Base-by-base conservation (phyloP, 495 filamentous ascomycete species). In the Tetracladium setigerum region DNA sequence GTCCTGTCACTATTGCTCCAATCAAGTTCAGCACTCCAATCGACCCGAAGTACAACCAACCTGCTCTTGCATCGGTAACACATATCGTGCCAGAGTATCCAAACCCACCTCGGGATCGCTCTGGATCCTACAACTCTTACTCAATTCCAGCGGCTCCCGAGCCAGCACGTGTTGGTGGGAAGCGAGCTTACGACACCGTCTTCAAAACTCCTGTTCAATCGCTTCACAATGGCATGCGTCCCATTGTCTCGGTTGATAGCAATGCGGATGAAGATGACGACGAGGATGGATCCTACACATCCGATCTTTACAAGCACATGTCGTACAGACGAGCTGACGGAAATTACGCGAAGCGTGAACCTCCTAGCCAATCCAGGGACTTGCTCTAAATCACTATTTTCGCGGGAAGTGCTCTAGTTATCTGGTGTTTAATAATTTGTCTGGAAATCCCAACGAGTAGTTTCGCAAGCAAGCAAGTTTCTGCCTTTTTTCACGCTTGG, bases 211-310 rank as follows among this genome's bases (percentile, higher is more conserved):
- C 33, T 33, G 35, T 30, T 15, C 44, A 58, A 39, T 57, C 72
- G 4, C 63, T 77, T 38, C 62, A 68, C 38, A 73, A 78, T 53
- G 74, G 74, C 40, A 71, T 71, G 66, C 71, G 76, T 17, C 72
- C 72, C 8, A 64, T 67, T 41, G 57, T 54, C n/a, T 64, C 69
- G 13, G n/a, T n/a, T 4, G 40, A 59, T 14, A 60, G 65, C 41
- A 39, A 31, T 24, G 22, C 34, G 12, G 15, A 46, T 61, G 63
- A 70, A 44, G 55, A 58, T 24, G 65, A 67, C 30, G 46, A 64
- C 12, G 65, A 62, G 9, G 63, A 65, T 34, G 32, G n/a, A 4
- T 16, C 19, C 7, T 13, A 16, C 22, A 14, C 39, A 9, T 47
- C 39, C 0, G 44, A 47, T 0, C 15, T 50, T 19, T 34, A 46